These are phyloP conservation scores for Mycena sp. DNA, from an alignment of 1,284 basidiomycete genomes.

Conservation along the genomic window DNA sequence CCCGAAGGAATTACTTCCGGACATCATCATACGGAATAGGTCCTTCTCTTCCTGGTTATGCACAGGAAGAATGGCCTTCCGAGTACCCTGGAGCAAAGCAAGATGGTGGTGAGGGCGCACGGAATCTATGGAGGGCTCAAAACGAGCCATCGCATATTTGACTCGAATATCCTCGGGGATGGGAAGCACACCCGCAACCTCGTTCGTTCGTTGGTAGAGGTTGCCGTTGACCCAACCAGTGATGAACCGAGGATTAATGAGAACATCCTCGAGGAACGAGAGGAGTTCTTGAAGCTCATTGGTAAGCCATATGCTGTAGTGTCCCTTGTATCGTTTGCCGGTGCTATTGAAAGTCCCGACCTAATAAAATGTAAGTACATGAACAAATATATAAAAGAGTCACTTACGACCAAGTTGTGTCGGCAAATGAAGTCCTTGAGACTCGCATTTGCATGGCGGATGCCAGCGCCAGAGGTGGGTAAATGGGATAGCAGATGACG, in stretches of 20 bases:
- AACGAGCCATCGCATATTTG: conserved; percentile 31
- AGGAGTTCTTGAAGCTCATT: conserved; percentile 29
- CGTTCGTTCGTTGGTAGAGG: conserved; percentile 34
- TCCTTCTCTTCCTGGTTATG: neutral
- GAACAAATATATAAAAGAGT: neutral
- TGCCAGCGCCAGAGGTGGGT: conserved; percentile 32
- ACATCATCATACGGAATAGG: conserved; percentile 13
- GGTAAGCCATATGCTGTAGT: conserved; percentile 32
- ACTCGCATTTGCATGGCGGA: conserved; percentile 27
- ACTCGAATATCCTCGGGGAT: conserved; percentile 32
- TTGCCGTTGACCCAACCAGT: conserved; percentile 38
- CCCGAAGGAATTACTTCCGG: neutral
- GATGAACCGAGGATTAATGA: conserved; percentile 19
- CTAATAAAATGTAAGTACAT: neutral
- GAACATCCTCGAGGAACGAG: conserved; percentile 16
- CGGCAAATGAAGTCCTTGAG: conserved; percentile 26
- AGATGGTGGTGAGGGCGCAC: conserved; percentile 8
- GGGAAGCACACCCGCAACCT: conserved; percentile 37
- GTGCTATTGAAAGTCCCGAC: conserved; percentile 25
- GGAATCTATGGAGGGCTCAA: neutral
- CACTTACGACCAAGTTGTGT: conserved; percentile 28
- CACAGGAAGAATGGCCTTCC: conserved; percentile 12
- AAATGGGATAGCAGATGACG: conserved; percentile 21
- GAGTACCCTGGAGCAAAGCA: neutral
- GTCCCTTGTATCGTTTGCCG: conserved; percentile 14